Evolutionary conservation across 148 eudicot species (phyloP), one percentile per base, ranked within the genome.

Genomic region (Vaccinium corymbosum): DNA sequence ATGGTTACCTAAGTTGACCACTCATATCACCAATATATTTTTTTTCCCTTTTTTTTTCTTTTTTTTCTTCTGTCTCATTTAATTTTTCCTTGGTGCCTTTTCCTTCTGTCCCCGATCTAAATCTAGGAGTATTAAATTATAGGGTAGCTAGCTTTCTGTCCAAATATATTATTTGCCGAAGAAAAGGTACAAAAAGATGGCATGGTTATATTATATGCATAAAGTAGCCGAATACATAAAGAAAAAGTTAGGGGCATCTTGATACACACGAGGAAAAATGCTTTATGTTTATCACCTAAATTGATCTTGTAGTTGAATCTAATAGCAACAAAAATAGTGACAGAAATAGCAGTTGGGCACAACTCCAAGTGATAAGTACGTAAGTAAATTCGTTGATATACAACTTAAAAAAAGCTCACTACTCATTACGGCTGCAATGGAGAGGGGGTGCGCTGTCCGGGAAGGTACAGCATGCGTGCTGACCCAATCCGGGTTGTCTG

Each of bases 1-100:
- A 82, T 71, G 64, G 51, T 81, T 81, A 68, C 84, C 64, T 82
- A 52, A 17, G 35, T 29, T 71, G 46, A 29, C 52, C 38, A 46
- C 48, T 51, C 10, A 61, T n/a, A 61, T n/a, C 42, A 3, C 70
- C 81, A 79, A 56, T 79, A 15, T 9, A 27, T 4, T 42, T 35
- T 42, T 42, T 1, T 35, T 2, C 38, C 38, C 3, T 35, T 0
- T 17, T 29, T 16, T 29, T 16, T 55, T 9, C 7, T 0, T 29
- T 27, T 55, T 20, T 50, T 50, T 20, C 5, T 12, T 76, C 14
- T 46, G 38, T 35, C 38, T 29, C 71, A 10, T 76, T 46, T 4
- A n/a, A 48, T 76, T 49, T 76, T 49, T 68, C 17, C 73, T 27
- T 68, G 73, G 16, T 68, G 73, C 17, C 73, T 68, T 68, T 68